Conservation (phyloP, 805 yeast genomes). For the Scheffersomyces stipitis region DNA sequence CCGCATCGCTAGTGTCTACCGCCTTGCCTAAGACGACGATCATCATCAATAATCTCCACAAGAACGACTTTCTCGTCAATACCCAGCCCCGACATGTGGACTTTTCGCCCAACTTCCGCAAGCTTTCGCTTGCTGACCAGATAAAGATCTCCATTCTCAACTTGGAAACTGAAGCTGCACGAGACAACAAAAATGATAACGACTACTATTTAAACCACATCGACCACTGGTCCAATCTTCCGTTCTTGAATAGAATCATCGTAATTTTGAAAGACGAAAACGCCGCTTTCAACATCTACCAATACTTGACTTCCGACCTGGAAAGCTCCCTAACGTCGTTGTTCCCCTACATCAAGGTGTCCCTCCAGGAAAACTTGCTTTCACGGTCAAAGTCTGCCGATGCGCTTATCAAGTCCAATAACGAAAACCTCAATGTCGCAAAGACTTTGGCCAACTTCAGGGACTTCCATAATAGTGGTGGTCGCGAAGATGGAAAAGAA, state of each 20-base stretch:
- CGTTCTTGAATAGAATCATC: slow-evolving; percentile 38
- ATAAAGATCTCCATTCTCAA: slow-evolving; percentile 33
- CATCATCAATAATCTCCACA: slow-evolving; percentile 34
- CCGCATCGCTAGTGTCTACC: background rate
- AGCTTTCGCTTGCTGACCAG: slow-evolving; percentile 33
- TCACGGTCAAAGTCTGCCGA: slow-evolving; percentile 30
- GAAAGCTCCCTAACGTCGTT: slow-evolving; percentile 2
- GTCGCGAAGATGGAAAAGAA: background rate
- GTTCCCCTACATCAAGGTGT: slow-evolving; percentile 22
- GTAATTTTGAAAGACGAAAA: slow-evolving; percentile 33
- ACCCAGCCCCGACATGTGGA: slow-evolving; percentile 2
- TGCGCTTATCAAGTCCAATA: slow-evolving; percentile 10
- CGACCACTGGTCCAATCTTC: slow-evolving; percentile 37
- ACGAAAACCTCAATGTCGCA: slow-evolving; percentile 19
- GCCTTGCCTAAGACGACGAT: slow-evolving; percentile 26
- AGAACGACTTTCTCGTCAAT: slow-evolving; percentile 27
- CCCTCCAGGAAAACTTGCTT: slow-evolving; percentile 39
- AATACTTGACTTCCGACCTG: slow-evolving; percentile 15
- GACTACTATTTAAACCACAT: slow-evolving; percentile 26
- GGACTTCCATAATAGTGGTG: slow-evolving; percentile 13
- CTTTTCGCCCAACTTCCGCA: slow-evolving; percentile 2
- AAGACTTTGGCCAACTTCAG: slow-evolving; percentile 26
- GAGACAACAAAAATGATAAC: slow-evolving; percentile 11
- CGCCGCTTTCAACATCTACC: slow-evolving; percentile 25
- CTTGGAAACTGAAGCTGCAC: slow-evolving; percentile 13